phyloP scores from a whole-genome alignment of 495 filamentous ascomycete genomes.

The Penicillium bovifimosum region DNA sequence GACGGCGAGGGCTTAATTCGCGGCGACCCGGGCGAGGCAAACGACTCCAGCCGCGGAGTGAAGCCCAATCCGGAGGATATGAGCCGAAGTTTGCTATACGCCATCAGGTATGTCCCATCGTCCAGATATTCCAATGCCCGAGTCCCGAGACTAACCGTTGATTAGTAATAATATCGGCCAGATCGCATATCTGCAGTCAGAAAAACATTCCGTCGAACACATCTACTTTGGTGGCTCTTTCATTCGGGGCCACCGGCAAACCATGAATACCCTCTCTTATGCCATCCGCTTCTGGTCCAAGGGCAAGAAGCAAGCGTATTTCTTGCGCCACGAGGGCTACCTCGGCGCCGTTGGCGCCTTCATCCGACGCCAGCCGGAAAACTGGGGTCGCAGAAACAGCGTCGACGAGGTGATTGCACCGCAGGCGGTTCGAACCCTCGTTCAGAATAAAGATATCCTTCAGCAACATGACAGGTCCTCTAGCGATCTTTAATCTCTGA shows the following conservation, averaged over 20 bases:
- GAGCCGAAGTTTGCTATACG: constrained; percentile 71
- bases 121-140: neutral
- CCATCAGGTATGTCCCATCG: constrained; percentile 52
- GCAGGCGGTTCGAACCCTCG: constrained; percentile 29
- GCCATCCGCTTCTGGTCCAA: constrained; percentile 97
- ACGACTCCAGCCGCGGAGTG: constrained; percentile 23
- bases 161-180: constrained; percentile 93
- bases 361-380: constrained; percentile 78
- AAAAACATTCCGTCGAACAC: constrained; percentile 81
- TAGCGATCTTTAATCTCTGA: constrained; percentile 10
- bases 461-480: constrained; percentile 16
- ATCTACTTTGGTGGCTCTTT: constrained; percentile 98
- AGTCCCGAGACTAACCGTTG: constrained; percentile 13
- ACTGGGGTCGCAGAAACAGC: constrained; percentile 86
- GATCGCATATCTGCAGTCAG: constrained; percentile 90
- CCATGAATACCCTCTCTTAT: constrained; percentile 93
- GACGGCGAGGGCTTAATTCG: constrained; percentile 60
- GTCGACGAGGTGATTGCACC: constrained; percentile 44
- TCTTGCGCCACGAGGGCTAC: constrained; percentile 93
- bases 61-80: constrained; percentile 61
- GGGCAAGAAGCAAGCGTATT: constrained; percentile 91
- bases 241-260: constrained; percentile 92
- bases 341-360: constrained; percentile 96
- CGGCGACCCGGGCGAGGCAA: constrained; percentile 34
- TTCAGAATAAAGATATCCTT: constrained; percentile 9